A percentile compares a stretch with the other conserved stretches of the same genome.
Evolutionary conservation across 2,329 filamentous ascomycete genomes (phyloP).

Genomic region (Pleurostoma richardsiae): DNA sequence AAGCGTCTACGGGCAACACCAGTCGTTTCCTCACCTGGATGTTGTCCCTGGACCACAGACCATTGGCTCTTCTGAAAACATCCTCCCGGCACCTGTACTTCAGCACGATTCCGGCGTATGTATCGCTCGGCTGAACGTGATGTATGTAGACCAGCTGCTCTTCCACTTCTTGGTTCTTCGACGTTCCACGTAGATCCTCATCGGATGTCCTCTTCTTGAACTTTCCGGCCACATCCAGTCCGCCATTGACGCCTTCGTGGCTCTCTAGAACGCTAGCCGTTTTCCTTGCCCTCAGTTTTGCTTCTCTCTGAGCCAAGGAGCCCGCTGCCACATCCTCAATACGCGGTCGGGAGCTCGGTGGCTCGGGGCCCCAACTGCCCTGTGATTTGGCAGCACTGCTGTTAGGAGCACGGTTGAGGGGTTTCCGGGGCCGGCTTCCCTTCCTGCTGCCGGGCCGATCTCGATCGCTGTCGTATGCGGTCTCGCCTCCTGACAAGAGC

Average conservation of each 20-base stretch:
- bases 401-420: constrained; percentile 22
- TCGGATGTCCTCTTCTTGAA: constrained; percentile 67
- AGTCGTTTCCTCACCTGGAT: constrained; percentile 80
- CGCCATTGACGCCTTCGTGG: constrained; percentile 54
- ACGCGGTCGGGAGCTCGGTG: constrained; percentile 31
- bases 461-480: constrained; percentile 24
- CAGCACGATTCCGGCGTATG: constrained; percentile 84
- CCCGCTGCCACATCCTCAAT: constrained; percentile 49
- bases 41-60: constrained; percentile 90
- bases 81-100: constrained; percentile 84
- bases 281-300: constrained; percentile 48
- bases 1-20: constrained; percentile 83
- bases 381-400: constrained; percentile 14
- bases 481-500: constrained; percentile 25
- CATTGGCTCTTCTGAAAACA: constrained; percentile 79
- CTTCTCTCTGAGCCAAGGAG: constrained; percentile 46
- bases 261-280: constrained; percentile 57
- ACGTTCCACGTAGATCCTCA: constrained; percentile 36
- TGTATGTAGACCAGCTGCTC: constrained; percentile 89
- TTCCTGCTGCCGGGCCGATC: constrained; percentile 22
- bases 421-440: constrained; percentile 20
- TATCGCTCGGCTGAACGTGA: constrained; percentile 76
- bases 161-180: constrained; percentile 54
- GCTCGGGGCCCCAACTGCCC: constrained; percentile 45
- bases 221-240: constrained; percentile 47